Evolutionary conservation across 306 rosid species (phyloP), one percentile per base, ranked within the genome.

Genomic region (Albizia julibrissin): DNA sequence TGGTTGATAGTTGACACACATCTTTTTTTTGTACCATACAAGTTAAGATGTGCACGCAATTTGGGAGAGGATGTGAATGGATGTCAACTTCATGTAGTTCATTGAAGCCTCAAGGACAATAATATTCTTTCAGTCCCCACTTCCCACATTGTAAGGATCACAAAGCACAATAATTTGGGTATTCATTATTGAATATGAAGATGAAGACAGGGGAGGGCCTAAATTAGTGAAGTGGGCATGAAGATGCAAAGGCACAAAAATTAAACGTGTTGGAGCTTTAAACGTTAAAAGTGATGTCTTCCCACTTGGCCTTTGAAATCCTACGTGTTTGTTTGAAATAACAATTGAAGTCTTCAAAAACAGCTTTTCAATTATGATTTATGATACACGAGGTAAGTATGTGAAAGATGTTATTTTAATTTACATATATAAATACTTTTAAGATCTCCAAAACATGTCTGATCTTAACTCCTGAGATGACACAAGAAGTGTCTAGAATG

Each of bases 61-160:
- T 22, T 58, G 19, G 47, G 52, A 81, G 73, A 61, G 39, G 37
- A 44, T 26, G 78, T 7, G 4, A 61, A 61, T 61, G 67, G 67
- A 69, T 67, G 83, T 83, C 87, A 87, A 64, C 83, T 81, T 79
- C 71, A 54, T 22, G 24, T 69, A 11, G 80, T 26, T 37, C 54
- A 34, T 76, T 72, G 40, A 58, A 39, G 24, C 76, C 40, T 31
- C 59, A 56, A 59, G 9, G 14, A 66, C 62, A 26, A 37, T 37
- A 26, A 47, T 68, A 13, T 62, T 72, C 80, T 29, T 74, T 69
- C 76, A 70, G 77, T 77, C 88, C 84, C 79, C 77, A 72, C 81
- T 50, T 56, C 27, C 64, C 40, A 58, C 79, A 39, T 31, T 82
- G 49, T 18, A 26, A 76, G 71, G 80, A 71, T 74, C 83, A 47